Conservation (phyloP, 2,329 filamentous ascomycete genomes). For the Aspergillus vadensis region DNA sequence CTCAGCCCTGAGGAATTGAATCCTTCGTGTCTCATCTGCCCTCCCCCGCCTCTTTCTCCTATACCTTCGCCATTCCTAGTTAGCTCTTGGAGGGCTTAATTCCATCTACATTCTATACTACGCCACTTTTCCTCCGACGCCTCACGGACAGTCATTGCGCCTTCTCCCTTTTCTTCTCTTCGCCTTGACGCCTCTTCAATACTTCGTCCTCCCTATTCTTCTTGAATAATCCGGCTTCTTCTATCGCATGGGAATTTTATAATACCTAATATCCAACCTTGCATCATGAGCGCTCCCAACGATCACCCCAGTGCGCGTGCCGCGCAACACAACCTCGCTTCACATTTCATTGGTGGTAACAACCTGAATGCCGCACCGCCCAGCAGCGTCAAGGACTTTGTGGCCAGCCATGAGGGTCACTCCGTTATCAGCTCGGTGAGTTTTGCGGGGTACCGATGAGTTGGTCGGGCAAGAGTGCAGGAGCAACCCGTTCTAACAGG, state of each 20-base stretch:
- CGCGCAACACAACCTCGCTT: constrained; percentile 77
- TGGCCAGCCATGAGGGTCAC: constrained; percentile 84
- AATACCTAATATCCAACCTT: constrained; percentile 29
- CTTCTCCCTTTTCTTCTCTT: constrained; percentile 11
- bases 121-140: constrained; percentile 2
- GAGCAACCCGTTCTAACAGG: not conserved
- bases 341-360: constrained; percentile 98
- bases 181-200: not conserved
- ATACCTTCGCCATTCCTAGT: not conserved
- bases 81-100: constrained; percentile 6
- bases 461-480: not conserved
- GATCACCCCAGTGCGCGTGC: constrained; percentile 64
- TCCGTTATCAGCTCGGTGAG: constrained; percentile 97
- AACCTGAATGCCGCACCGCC: constrained; percentile 76
- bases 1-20: constrained; percentile 3
- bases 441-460: constrained; percentile 18
- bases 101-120: not conserved
- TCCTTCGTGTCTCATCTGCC: not conserved
- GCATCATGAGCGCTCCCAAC: constrained; percentile 46
- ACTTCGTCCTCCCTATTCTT: not conserved
- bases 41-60: constrained; percentile 1
- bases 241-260: constrained; percentile 28
- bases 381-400: constrained; percentile 94
- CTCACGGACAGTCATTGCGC: constrained; percentile 1
- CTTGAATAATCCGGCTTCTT: constrained; percentile 15